phyloP scores from a whole-genome alignment of 805 yeast genomes.

The Saccharomyces mikatae region DNA sequence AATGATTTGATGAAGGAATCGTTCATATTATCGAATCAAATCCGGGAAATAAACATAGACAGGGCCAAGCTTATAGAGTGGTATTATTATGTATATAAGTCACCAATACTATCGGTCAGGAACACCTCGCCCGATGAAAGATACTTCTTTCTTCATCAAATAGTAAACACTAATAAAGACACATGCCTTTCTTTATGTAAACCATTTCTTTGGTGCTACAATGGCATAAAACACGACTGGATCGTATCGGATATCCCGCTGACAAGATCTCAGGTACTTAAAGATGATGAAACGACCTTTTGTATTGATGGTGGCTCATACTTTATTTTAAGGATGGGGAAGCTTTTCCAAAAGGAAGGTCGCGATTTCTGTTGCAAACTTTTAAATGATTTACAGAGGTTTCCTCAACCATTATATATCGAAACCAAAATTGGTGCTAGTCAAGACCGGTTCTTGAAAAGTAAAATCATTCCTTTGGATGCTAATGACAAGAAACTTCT shows the following conservation, averaged over 20 bases:
- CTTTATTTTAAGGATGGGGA: constrained; percentile 1
- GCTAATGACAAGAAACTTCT: background rate
- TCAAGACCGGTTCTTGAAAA: constrained; percentile 16
- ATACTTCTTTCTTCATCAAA: constrained; percentile 6
- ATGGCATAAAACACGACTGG: background rate
- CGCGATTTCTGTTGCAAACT: background rate
- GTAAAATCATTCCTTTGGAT: constrained; percentile 9
- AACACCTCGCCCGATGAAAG: constrained; percentile 20
- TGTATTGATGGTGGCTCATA: constrained; percentile 15
- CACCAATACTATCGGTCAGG: constrained; percentile 9
- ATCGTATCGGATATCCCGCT: background rate
- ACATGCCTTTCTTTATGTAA: background rate
- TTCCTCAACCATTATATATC: constrained; percentile 7
- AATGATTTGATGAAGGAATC: background rate
- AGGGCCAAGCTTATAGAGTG: background rate
- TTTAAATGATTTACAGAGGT: background rate
- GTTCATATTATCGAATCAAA: background rate
- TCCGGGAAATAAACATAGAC: background rate
- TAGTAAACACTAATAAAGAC: constrained; percentile 3
- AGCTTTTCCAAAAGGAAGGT: background rate
- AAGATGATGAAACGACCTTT: constrained; percentile 3
- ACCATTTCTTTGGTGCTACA: background rate
- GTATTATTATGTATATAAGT: constrained; percentile 11
- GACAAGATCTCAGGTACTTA: constrained; percentile 4
- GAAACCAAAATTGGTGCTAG: constrained; percentile 10